Evolutionary conservation across 805 yeast species (phyloP), one percentile per base, ranked within the genome.

Genomic region (Starmerella vitae): DNA sequence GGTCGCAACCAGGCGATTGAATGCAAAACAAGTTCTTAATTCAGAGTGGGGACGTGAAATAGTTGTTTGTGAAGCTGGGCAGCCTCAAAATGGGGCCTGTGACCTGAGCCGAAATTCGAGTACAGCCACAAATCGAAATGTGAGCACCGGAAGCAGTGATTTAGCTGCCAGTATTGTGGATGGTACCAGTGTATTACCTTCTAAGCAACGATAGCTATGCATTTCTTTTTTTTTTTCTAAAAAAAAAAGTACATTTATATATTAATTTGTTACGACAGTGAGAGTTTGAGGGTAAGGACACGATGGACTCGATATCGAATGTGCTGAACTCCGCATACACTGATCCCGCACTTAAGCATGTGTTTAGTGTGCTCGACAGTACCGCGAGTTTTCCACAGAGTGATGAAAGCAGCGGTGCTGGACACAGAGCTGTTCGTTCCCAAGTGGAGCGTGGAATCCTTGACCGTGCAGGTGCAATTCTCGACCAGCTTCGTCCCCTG

Each of bases 1-100:
- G 1, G 72, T 76, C 31, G 93, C 97, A 3, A 65, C 68, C 18
- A 68, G 95, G 53, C 70, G 96, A 56, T 78, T 88, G 46, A 85
- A 80, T 15, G 91, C 91, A 10, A 72, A 72, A 48, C 95, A 88
- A 60, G 74, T 85, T 18, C 66, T 88, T 55, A 84, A 79, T 53
- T 77, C 91, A 56, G 96, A 88, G 59, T 86, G 96, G 96, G 93
- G 91, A 1, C 66, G 96, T 42, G 93, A 81, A 58, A 83, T 86
- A 47, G 67, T 62, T 41, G 75, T 82, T 20, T 84, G 94, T 57
- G 73, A 70, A 33, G 82, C 83, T 17, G 85, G 80, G 14, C n/a
- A n/a, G n/a, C n/a, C n/a, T n/a, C n/a, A n/a, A n/a, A n/a, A n/a
- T n/a, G n/a, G n/a, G n/a, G n/a, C n/a, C n/a, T n/a, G n/a, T n/a